Percentiles rank a stretch among this genome's conserved stretches.
Evolutionary conservation across 495 filamentous ascomycete species (phyloP).

Genomic region (Penicillium simplicissimum): DNA sequence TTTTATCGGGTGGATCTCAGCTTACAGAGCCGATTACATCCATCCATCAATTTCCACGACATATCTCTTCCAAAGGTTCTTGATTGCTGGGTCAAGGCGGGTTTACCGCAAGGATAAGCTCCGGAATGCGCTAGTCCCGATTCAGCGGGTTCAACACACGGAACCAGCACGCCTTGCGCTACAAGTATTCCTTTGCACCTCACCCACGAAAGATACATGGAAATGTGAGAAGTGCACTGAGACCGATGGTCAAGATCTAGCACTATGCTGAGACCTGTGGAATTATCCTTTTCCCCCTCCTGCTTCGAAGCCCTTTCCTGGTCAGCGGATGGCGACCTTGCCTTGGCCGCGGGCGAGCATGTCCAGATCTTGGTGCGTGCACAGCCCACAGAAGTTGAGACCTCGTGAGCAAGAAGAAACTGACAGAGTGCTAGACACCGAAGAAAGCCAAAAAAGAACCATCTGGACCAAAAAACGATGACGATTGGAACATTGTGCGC

Average conservation of each 20-base stretch:
- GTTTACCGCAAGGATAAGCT: not conserved
- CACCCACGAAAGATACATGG: not conserved
- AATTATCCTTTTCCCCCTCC: slow-evolving; percentile 41
- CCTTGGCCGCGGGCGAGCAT: slow-evolving; percentile 58
- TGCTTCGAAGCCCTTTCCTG: slow-evolving; percentile 57
- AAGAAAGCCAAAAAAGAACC: slow-evolving; percentile 17
- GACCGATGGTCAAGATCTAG: not conserved
- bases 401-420: not conserved
- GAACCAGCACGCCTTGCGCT: slow-evolving; percentile 4
- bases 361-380: slow-evolving; percentile 54
- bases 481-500: slow-evolving; percentile 42
- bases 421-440: slow-evolving; percentile 25
- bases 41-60: not conserved
- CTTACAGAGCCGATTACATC: no score
- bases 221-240: not conserved
- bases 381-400: not conserved
- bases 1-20: no score
- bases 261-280: slow-evolving; percentile 37
- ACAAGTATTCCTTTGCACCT: not conserved
- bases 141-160: slow-evolving; percentile 8
- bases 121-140: slow-evolving; percentile 26
- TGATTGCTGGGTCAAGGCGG: not conserved
- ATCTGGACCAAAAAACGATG: slow-evolving; percentile 11
- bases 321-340: slow-evolving; percentile 64
- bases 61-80: no score